phyloP scores from a whole-genome alignment of 257 asterid species.

The Cinchona pubescens region DNA sequence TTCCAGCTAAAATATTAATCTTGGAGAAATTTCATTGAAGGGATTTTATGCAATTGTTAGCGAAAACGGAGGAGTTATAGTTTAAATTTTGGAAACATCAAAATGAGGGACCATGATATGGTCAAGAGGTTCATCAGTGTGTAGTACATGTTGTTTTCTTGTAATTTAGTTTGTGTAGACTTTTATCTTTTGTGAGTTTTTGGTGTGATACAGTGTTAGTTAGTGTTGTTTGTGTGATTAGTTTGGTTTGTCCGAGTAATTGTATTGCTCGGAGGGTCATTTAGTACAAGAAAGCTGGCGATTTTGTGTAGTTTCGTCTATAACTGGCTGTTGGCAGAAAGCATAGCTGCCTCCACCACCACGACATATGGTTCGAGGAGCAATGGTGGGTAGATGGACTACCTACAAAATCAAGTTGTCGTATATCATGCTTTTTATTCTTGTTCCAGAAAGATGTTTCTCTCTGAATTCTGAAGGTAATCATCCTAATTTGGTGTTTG shows the following conservation, averaged over 20 bases:
- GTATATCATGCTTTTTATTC: constrained; percentile 41
- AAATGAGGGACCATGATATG: constrained; percentile 56
- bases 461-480: constrained; percentile 79
- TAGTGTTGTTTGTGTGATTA: constrained; percentile 20
- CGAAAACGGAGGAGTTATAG: constrained; percentile 45
- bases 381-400: constrained; percentile 71
- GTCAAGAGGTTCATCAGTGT: constrained; percentile 23
- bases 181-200: constrained; percentile 3
- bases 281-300: constrained; percentile 58
- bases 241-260: constrained; percentile 43
- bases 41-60: constrained; percentile 34
- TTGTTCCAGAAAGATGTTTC: constrained; percentile 37
- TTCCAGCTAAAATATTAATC: constrained; percentile 43
- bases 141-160: constrained; percentile 19
- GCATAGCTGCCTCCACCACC: constrained; percentile 50
- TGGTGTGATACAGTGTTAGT: constrained; percentile 8
- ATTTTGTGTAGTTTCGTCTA: constrained; percentile 41
- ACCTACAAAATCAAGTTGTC: constrained; percentile 43
- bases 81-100: constrained; percentile 23
- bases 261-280: constrained; percentile 53
- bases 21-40: constrained; percentile 39
- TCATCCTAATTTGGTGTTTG: background rate
- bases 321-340: constrained; percentile 62
- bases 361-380: constrained; percentile 40
- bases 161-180: constrained; percentile 32